These are phyloP conservation scores for Salicornia ramosissima DNA, from an alignment of 148 eudicot species.

Conservation along the genomic window DNA sequence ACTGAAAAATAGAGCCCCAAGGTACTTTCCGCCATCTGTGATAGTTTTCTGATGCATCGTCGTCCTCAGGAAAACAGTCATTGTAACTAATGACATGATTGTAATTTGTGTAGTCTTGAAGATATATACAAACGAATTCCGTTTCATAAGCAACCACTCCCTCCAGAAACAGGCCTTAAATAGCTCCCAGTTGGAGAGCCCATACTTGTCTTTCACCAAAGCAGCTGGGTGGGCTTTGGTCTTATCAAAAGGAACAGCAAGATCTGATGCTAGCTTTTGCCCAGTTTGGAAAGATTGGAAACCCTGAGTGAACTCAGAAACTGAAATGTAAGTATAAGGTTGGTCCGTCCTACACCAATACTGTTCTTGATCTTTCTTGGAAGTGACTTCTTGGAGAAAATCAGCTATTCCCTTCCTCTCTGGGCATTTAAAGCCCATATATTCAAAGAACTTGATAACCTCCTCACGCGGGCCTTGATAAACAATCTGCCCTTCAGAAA, in stretches of 20 bases:
- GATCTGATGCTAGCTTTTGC: constrained; percentile 36
- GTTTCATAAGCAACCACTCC: constrained; percentile 73
- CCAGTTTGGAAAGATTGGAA: constrained; percentile 54
- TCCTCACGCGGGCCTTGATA: constrained; percentile 72
- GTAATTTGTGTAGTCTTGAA: constrained; percentile 74
- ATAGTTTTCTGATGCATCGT: constrained; percentile 47
- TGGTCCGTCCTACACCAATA: constrained; percentile 49
- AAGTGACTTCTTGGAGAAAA: constrained; percentile 83
- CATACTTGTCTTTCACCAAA: constrained; percentile 51
- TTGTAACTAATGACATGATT: constrained; percentile 50
- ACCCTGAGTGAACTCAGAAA: constrained; percentile 42
- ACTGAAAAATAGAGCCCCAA: constrained; percentile 63
- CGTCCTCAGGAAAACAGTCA: constrained; percentile 59
- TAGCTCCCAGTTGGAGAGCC: constrained; percentile 53
- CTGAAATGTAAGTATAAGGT: constrained; percentile 46
- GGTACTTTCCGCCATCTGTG: constrained; percentile 51
- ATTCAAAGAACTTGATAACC: constrained; percentile 56
- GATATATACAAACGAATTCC: constrained; percentile 54
- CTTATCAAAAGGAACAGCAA: constrained; percentile 53
- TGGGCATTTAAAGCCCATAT: constrained; percentile 67
- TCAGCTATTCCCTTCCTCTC: constrained; percentile 80
- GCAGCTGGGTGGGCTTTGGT: constrained; percentile 57
- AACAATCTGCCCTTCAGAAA: constrained; percentile 71
- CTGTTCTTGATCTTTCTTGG: constrained; percentile 73
- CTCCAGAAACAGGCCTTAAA: constrained; percentile 63